Percentiles rank a stretch among this genome's conserved stretches.
phyloP scores from a whole-genome alignment of 306 rosid species.

The Trichosanthes truncata region DNA sequence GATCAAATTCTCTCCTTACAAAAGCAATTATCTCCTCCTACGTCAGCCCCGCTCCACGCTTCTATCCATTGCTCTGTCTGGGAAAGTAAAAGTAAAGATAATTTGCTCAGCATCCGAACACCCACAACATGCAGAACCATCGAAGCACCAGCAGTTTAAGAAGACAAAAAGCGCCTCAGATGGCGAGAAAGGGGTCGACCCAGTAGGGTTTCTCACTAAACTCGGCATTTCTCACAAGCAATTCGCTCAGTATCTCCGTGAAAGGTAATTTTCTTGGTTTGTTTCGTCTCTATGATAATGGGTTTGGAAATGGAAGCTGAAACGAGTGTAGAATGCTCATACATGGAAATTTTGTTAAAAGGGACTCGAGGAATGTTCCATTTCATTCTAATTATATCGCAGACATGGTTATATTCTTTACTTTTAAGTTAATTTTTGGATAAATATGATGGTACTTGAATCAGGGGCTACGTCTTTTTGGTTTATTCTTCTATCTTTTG shows the following conservation, averaged over 20 bases:
- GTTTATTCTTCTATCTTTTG: background rate
- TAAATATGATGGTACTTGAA: background rate
- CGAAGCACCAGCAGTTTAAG: constrained; percentile 15
- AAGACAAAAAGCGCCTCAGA: constrained; percentile 24
- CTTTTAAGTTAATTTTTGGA: background rate
- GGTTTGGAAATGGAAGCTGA: background rate
- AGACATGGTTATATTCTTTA: background rate
- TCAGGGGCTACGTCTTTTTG: background rate
- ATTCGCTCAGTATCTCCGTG: constrained; percentile 81
- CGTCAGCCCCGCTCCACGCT: constrained; percentile 25
- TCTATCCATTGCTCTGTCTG: constrained; percentile 31
- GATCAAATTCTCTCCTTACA: constrained; percentile 24
- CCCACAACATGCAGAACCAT: constrained; percentile 24
- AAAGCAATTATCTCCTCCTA: constrained; percentile 18
- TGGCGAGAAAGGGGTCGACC: constrained; percentile 57
- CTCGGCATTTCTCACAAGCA: constrained; percentile 69
- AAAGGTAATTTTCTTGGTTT: constrained; percentile 38
- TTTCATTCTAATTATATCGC: background rate
- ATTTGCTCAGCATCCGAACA: constrained; percentile 62
- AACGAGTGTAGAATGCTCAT: background rate
- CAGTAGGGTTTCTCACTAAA: constrained; percentile 74
- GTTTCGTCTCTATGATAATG: background rate
- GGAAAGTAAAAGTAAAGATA: constrained; percentile 19
- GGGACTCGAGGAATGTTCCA: background rate
- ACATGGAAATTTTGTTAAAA: background rate